Conservation (phyloP, 306 rosid genomes). For the Dicorynia guianensis region DNA sequence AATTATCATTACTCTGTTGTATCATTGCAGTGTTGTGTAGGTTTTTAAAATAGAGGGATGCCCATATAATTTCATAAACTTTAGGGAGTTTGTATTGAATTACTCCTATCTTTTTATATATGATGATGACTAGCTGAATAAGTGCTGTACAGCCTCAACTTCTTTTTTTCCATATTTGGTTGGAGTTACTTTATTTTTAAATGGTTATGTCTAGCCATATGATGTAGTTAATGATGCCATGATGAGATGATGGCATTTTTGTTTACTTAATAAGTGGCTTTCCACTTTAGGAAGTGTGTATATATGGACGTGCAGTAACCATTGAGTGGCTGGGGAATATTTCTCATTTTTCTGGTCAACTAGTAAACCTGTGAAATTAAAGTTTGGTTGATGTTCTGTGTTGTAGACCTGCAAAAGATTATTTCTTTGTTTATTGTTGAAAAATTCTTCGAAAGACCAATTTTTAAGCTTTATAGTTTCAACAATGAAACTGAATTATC, state of each 20-base stretch:
- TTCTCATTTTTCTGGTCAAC: not conserved
- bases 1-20: slow-evolving; percentile 11
- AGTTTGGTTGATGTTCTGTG: too few relatives aligned
- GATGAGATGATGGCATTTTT: too few relatives aligned
- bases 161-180: slow-evolving; percentile 15
- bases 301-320: not conserved
- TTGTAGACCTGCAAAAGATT: not conserved
- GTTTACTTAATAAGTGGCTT: too few relatives aligned
- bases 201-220: too few relatives aligned
- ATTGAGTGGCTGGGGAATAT: not conserved
- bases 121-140: not conserved
- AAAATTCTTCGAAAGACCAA: slow-evolving; percentile 13
- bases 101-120: slow-evolving; percentile 10
- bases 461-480: slow-evolving; percentile 16
- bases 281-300: not conserved
- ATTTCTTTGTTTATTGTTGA: slow-evolving; percentile 8
- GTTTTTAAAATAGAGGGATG: not conserved
- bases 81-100: not conserved
- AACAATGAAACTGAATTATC: slow-evolving; percentile 12
- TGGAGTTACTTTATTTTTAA: not conserved
- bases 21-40: not conserved
- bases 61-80: not conserved
- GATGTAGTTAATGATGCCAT: too few relatives aligned
- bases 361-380: not conserved
- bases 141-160: not conserved